A percentile compares a stretch with the other conserved stretches of the same genome.
Evolutionary conservation across 768 basidiomycete genomes (phyloP).

Genomic region (Cyathus striatus): DNA sequence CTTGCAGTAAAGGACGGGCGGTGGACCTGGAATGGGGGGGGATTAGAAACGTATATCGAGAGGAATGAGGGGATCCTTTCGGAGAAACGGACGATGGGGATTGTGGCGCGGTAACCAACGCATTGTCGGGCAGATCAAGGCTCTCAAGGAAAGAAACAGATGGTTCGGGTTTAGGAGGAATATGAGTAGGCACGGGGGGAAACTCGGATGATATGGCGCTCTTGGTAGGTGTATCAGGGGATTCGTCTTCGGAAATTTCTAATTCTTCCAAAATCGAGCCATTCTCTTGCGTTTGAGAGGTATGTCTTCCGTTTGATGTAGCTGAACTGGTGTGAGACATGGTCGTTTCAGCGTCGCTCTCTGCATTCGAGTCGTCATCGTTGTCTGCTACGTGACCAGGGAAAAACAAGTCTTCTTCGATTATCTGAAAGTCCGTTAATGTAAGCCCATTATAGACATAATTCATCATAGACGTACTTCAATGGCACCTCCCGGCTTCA

Average conservation of each 20-base stretch:
- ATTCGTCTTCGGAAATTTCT: slow-evolving; percentile 1
- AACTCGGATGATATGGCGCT: background rate
- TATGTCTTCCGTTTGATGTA: slow-evolving; percentile 7
- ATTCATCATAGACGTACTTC: slow-evolving; percentile 36
- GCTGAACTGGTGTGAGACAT: slow-evolving; percentile 13
- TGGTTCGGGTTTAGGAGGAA: background rate
- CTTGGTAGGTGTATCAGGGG: background rate
- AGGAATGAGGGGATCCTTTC: too few species aligned
- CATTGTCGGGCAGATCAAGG: too few species aligned
- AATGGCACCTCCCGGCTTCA: slow-evolving; percentile 71
- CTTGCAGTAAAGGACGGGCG: slow-evolving; percentile 11
- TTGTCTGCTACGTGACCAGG: slow-evolving; percentile 46
- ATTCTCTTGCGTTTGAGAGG: background rate
- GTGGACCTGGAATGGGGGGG: slow-evolving; percentile 14
- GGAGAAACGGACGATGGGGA: background rate
- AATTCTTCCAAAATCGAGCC: background rate
- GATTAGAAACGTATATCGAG: background rate
- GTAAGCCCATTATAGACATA: background rate
- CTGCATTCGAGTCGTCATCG: slow-evolving; percentile 21
- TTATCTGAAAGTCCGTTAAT: slow-evolving; percentile 34
- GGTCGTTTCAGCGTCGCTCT: slow-evolving; percentile 15
- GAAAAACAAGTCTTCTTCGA: slow-evolving; percentile 74
- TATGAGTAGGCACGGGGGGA: background rate
- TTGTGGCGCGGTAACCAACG: background rate
- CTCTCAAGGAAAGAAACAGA: background rate